Evolutionary conservation across 2,329 filamentous ascomycete genomes (phyloP).

Genomic region (Fusarium pseudoanthophilum): DNA sequence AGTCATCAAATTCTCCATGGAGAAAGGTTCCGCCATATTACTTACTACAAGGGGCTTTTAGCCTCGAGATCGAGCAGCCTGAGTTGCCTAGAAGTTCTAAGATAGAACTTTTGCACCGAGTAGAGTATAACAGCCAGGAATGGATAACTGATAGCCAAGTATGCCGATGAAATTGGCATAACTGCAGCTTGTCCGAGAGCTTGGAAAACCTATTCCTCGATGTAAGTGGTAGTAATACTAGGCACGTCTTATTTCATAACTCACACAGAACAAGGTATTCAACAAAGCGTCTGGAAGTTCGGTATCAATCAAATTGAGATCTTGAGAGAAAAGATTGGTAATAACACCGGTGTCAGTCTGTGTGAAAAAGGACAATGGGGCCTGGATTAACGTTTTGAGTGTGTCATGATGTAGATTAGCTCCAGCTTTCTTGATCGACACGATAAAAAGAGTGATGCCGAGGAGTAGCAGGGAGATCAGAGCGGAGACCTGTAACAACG

Average conservation of each 20-base stretch:
- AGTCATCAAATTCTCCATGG: slow-evolving; percentile 4
- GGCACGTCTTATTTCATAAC: not conserved
- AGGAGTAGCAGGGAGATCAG: slow-evolving; percentile 36
- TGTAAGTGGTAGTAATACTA: not conserved
- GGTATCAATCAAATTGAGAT: slow-evolving; percentile 54
- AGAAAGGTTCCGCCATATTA: fast-evolving
- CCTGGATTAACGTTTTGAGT: slow-evolving; percentile 49
- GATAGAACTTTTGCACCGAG: slow-evolving; percentile 65
- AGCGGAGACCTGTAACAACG: slow-evolving; percentile 31
- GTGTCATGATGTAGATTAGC: slow-evolving; percentile 48
- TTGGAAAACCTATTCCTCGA: not conserved
- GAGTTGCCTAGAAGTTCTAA: slow-evolving; percentile 69
- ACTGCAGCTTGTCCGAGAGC: slow-evolving; percentile 50
- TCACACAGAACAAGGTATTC: slow-evolving; percentile 1
- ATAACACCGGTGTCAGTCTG: slow-evolving; percentile 54
- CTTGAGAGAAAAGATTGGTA: slow-evolving; percentile 58
- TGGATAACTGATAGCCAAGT: slow-evolving; percentile 62
- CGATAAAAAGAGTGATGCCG: slow-evolving; percentile 32
- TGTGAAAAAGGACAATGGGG: slow-evolving; percentile 55
- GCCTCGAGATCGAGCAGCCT: slow-evolving; percentile 70
- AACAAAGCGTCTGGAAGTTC: slow-evolving; percentile 51
- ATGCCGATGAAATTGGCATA: slow-evolving; percentile 56
- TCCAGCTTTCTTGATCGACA: slow-evolving; percentile 46
- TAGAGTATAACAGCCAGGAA: slow-evolving; percentile 59
- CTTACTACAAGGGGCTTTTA: slow-evolving; percentile 61